These are phyloP conservation scores for Avena atlantica DNA, from an alignment of 176 grass and related monocot genomes.

Conservation along the genomic window DNA sequence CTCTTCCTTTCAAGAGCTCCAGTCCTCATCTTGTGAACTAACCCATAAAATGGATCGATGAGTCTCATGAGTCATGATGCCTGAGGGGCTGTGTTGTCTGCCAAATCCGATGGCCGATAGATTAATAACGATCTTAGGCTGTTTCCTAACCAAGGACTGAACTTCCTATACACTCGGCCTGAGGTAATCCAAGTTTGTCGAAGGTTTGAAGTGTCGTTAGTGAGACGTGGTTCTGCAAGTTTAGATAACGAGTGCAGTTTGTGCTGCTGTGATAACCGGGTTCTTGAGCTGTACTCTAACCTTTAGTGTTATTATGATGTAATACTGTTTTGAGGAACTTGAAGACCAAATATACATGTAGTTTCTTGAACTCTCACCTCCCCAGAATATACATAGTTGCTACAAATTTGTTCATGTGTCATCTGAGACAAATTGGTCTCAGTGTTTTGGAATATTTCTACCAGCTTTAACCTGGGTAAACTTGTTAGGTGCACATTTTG, in stretches of 20 bases:
- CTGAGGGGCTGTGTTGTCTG: slow-evolving; percentile 11
- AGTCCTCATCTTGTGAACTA: slow-evolving; percentile 84
- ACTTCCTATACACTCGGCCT: slow-evolving; percentile 42
- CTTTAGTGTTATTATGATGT: slow-evolving; percentile 37
- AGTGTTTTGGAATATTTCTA: background rate
- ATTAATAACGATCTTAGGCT: slow-evolving; percentile 29
- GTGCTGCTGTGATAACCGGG: slow-evolving; percentile 24
- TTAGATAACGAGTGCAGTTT: slow-evolving; percentile 31
- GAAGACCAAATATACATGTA: slow-evolving; percentile 28
- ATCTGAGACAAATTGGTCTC: background rate
- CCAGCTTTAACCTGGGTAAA: background rate
- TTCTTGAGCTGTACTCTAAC: slow-evolving; percentile 33
- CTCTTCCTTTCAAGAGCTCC: slow-evolving; percentile 81
- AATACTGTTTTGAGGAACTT: slow-evolving; percentile 30
- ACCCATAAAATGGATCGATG: slow-evolving; percentile 30
- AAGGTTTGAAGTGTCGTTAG: slow-evolving; percentile 46
- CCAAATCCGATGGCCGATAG: slow-evolving; percentile 13
- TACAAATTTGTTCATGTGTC: background rate
- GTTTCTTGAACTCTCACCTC: background rate
- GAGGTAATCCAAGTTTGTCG: slow-evolving; percentile 50
- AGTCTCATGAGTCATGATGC: slow-evolving; percentile 20
- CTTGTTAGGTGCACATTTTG: background rate
- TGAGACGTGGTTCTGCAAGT: slow-evolving; percentile 31
- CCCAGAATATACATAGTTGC: background rate
- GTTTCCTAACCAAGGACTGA: slow-evolving; percentile 44